Percentiles rank a stretch among this genome's conserved stretches.
phyloP scores from a whole-genome alignment of 305 asterid genomes.

The Salvia sclarea region DNA sequence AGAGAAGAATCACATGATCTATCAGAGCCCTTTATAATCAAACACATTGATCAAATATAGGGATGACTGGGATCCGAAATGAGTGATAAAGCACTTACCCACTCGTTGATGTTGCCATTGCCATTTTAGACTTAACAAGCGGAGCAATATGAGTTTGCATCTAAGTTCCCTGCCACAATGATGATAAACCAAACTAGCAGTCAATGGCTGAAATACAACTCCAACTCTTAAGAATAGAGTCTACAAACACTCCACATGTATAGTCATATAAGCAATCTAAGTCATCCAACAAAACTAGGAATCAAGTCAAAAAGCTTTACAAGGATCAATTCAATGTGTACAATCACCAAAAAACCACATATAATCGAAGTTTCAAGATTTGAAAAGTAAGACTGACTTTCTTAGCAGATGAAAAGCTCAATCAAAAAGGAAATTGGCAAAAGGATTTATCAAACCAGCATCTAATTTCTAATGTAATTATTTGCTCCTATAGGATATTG shows the following conservation, averaged over 20 bases:
- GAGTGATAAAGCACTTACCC: constrained; percentile 35
- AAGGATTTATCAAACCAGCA: background rate
- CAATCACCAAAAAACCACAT: background rate
- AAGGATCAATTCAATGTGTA: background rate
- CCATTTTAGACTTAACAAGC: constrained; percentile 36
- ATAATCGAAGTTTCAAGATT: background rate
- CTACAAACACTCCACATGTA: constrained; percentile 2
- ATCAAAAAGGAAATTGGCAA: constrained; percentile 1
- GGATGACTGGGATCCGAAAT: background rate
- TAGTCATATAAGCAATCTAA: background rate
- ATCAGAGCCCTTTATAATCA: background rate
- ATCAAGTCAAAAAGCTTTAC: background rate
- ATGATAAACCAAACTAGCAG: background rate
- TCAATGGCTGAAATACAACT: constrained; percentile 3
- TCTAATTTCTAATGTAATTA: background rate
- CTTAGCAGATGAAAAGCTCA: background rate
- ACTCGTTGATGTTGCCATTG: constrained; percentile 37
- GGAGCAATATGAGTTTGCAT: constrained; percentile 40
- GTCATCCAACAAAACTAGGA: background rate
- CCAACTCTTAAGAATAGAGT: background rate
- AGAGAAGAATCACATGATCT: background rate
- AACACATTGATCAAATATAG: background rate
- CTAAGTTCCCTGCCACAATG: constrained; percentile 17
- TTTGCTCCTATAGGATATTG: background rate
- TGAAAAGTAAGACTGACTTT: background rate